A percentile compares a stretch with the other conserved stretches of the same genome.
phyloP scores from a whole-genome alignment of 345 rosid species.

The Dipteronia sinensis region DNA sequence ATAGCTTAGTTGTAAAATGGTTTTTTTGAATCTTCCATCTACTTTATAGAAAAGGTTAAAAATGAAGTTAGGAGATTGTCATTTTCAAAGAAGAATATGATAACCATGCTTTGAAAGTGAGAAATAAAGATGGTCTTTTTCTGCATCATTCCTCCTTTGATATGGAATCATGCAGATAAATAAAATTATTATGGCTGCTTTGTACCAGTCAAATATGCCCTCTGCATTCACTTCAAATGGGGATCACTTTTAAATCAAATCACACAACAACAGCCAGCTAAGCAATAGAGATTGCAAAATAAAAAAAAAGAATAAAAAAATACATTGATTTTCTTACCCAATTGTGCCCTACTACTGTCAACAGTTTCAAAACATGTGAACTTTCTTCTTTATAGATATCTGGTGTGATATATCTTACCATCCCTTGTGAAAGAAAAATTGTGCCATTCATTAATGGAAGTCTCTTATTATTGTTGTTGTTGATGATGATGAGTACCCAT shows the following conservation, averaged over 20 bases:
- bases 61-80: conserved; percentile 21
- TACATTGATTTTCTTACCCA: not conserved
- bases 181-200: not conserved
- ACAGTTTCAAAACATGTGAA: conserved; percentile 3
- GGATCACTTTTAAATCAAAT: not conserved
- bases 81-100: conserved; percentile 20
- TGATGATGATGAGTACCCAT: not conserved
- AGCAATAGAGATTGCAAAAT: not conserved
- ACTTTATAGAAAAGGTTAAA: not conserved
- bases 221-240: not conserved
- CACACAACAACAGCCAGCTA: not conserved
- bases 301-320: not conserved
- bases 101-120: not conserved
- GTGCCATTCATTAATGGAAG: too few species aligned
- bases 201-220: not conserved
- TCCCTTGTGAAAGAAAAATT: too few species aligned
- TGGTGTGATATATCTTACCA: not conserved
- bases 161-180: not conserved
- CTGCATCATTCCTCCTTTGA: not conserved
- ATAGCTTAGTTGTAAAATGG: too few species aligned
- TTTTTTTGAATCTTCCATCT: not conserved
- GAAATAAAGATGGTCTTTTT: not conserved
- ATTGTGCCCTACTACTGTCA: not conserved
- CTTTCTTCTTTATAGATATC: too few species aligned
- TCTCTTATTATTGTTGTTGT: too few species aligned